phyloP scores from a whole-genome alignment of 352 stramenopile genomes.

The Globisporangium cederbergense region DNA sequence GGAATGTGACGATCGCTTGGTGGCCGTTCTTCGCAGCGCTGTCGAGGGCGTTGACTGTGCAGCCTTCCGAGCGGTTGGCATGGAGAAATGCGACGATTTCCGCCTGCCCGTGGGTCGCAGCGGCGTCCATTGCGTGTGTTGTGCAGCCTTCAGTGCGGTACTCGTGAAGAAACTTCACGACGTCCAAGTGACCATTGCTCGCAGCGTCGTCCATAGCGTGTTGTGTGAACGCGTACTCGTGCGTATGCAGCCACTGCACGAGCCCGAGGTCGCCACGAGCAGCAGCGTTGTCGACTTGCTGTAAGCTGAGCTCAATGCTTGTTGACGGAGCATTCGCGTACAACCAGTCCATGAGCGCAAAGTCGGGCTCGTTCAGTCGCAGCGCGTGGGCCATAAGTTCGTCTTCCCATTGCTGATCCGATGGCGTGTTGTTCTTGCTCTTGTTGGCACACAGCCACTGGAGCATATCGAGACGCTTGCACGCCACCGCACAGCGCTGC shows the following conservation, averaged over 20 bases:
- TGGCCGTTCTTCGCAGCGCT: constrained; percentile 11
- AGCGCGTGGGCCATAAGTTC: constrained; percentile 14
- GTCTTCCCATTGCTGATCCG: constrained; percentile 2
- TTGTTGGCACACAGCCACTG: constrained; percentile 2
- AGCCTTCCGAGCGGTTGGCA: constrained; percentile 4
- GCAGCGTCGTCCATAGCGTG: constrained; percentile 13
- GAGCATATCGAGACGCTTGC: constrained; percentile 12
- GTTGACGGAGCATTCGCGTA: constrained; percentile 1
- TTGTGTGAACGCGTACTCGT: constrained; percentile 6
- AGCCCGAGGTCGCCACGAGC: constrained; percentile 2
- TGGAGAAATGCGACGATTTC: constrained; percentile 9
- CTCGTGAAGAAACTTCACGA: constrained; percentile 8
- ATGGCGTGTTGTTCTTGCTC: not conserved
- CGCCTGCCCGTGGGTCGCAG: constrained; percentile 1
- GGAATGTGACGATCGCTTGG: constrained; percentile 6
- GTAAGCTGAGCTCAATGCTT: constrained; percentile 8
- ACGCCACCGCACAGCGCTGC: constrained; percentile 14
- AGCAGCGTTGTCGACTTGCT: constrained; percentile 7
- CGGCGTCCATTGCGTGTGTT: constrained; percentile 9
- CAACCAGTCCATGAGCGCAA: constrained; percentile 14
- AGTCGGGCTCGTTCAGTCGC: not conserved
- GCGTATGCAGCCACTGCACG: constrained; percentile 11
- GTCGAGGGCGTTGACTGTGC: constrained; percentile 8
- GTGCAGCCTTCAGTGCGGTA: constrained; percentile 8
- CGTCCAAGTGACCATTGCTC: constrained; percentile 5